A percentile compares a stretch with the other conserved stretches of the same genome.
Evolutionary conservation across 257 asterid genomes (phyloP).

Genomic region (Solanum arcanum): DNA sequence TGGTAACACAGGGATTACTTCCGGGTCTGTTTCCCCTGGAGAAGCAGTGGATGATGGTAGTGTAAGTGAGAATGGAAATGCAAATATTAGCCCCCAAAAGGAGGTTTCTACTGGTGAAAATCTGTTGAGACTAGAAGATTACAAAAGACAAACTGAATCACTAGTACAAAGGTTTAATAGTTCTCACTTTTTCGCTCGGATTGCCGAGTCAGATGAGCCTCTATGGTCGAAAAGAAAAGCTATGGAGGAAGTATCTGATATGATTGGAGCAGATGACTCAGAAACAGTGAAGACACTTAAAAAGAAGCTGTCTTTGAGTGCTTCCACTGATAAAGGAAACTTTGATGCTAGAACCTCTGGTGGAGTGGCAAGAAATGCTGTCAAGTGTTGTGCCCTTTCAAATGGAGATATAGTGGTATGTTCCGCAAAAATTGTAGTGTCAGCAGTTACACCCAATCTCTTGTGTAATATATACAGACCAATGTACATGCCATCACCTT

Average conservation of each 20-base stretch:
- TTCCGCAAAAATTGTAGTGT: conserved; percentile 14
- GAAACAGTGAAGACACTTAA: conserved; percentile 21
- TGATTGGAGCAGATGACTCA: conserved; percentile 20
- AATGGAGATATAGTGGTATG: conserved; percentile 98
- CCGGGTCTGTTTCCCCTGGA: conserved; percentile 17
- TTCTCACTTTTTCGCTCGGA: conserved; percentile 86
- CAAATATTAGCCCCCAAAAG: conserved; percentile 24
- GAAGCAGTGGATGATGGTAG: conserved; percentile 18
- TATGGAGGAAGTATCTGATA: conserved; percentile 28
- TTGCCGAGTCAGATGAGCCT: conserved; percentile 69
- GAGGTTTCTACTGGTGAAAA: conserved; percentile 64
- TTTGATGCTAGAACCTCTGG: conserved; percentile 75
- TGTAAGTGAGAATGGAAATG: conserved; percentile 23
- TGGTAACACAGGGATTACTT: conserved; percentile 30
- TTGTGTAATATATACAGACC: not conserved
- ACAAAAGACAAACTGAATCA: conserved; percentile 64
- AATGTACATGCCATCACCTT: not conserved
- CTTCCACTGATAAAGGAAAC: conserved; percentile 68
- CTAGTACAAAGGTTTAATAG: conserved; percentile 53
- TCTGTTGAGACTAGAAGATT: conserved; percentile 82
- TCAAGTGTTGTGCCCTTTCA: conserved; percentile 69
- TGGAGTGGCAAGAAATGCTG: conserved; percentile 88
- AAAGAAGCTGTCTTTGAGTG: conserved; percentile 35
- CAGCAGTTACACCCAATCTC: not conserved
- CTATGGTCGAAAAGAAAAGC: conserved; percentile 78